Base-by-base conservation (phyloP, 2,329 filamentous ascomycete genomes). In the Aureobasidium sp. region DNA sequence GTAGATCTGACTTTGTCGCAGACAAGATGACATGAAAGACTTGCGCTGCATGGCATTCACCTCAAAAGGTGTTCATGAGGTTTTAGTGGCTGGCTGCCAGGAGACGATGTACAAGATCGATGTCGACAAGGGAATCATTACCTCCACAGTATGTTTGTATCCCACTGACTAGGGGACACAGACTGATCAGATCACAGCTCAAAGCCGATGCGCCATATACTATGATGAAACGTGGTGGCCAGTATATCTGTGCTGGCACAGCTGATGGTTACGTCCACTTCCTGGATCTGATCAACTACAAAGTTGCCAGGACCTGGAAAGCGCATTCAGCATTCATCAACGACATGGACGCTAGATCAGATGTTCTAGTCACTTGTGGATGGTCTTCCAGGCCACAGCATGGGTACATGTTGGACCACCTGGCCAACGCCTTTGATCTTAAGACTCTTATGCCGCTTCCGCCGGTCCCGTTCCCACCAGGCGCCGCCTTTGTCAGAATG, bases 301-400 rank as follows among this genome's bases (percentile, higher is more conserved):
- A 84, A 46, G 82, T 96, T 5, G 80, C 94, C 67, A 95, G 93
- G 72, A 85, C 85, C 12, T 99, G 94, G 89, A 90, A 90, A 72
- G 91, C 93, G 0, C 94, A 99, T 71, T 87, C 88, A 1, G 89
- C 90, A 9, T 84, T 87, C 57, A 90, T 99, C 72, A 96, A 91
- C 73, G 93, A 97, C 73, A 97, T 99, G 90, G 94, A 99, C 77
- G 91, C 92, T 9, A 90, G 94, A 71, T 90, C 94, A 70, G 93
- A 97, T 73, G 94, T 94, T 67, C 86, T 99, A 60, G 89, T 97
- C 26, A 97, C 94, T 5, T 99, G 94, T 73, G 94, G 94, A 39
- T 96, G 90, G 75, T 96, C 93, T 1, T 83, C 91, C 27, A 85
- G 93, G 67, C 91, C 92, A 70, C 81, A 90, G 67, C 85, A 87